Evolutionary conservation across 768 basidiomycete genomes (phyloP).

Genomic region (Lactarius quietus): DNA sequence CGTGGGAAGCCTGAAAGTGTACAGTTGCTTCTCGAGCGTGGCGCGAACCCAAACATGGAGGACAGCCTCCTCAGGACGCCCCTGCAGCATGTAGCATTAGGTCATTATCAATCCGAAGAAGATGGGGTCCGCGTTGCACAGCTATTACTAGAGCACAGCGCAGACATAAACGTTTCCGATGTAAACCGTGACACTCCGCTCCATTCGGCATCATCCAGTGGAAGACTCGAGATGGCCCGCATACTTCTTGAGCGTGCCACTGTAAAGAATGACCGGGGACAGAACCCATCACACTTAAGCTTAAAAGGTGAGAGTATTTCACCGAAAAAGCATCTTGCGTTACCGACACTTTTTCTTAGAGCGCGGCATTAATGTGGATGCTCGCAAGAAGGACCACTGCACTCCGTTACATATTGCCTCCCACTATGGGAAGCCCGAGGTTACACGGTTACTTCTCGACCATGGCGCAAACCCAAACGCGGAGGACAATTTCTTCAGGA

Average conservation of each 20-base stretch:
- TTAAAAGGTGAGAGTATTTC: background rate
- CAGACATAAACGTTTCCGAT: background rate
- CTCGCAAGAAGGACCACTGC: background rate
- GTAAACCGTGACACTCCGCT: background rate
- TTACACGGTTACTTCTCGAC: background rate
- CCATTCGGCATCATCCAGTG: background rate
- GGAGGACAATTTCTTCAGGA: background rate
- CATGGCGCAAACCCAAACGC: background rate
- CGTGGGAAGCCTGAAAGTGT: background rate
- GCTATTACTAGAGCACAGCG: background rate
- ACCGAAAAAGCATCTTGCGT: background rate
- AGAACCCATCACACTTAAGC: background rate
- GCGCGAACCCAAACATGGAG: background rate
- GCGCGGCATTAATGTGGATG: background rate
- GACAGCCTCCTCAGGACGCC: background rate
- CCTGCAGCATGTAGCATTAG: background rate
- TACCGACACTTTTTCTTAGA: background rate
- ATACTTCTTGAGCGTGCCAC: background rate
- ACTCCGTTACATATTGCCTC: background rate
- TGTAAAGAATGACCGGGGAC: background rate
- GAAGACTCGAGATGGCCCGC: background rate
- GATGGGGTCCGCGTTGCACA: background rate
- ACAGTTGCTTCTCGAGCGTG: background rate
- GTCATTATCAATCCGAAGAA: background rate
- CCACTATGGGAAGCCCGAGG: background rate